Base-by-base conservation (phyloP, 306 rosid genomes). In the Amphicarpaea edgeworthii region DNA sequence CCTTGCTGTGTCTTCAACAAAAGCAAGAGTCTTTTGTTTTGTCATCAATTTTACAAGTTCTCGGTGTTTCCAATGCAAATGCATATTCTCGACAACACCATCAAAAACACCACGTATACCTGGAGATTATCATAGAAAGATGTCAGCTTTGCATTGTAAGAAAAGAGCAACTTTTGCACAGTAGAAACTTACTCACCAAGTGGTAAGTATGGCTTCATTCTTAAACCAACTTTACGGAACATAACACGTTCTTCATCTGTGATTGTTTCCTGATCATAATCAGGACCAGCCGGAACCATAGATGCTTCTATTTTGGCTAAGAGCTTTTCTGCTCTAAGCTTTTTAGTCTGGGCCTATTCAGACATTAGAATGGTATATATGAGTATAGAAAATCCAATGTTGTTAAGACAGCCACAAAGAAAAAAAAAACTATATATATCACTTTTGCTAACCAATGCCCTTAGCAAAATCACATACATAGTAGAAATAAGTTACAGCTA, bases 31-130 rank as follows among this genome's bases (percentile, higher is more conserved):
- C 82, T 89, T 92, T 78, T 96, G 99, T 72, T 96, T 96, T 74
- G 97, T 75, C 62, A 96, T 88, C 73, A 96, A 78, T 81, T 96
- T 96, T 82, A 96, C 99, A 30, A 96, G 96, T 67, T 96, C 99
- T 77, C 99, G 87, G 75, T 96, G 87, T 83, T 96, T 96, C 99
- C 99, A 96, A 79, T 96, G 99, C 85, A 96, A 87, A 83, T 96
- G 99, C 99, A 96, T 96, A 86, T 96, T 96, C 87, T 96, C 99
- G 6, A 96, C 83, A 40, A 96, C 99, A 75, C 99, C 99, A 68
- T 90, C 98, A 75, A 96, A 96, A 73, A 96, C 93, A 70, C 99
- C 99, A 58, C 99, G 98, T 77, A 96, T 88, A 62, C 99, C 99
- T 96, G 86, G 67, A 63, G 57, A 86, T 79, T 37, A 57, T 54